Percentiles rank a stretch among this genome's conserved stretches.
Evolutionary conservation across 2,329 filamentous ascomycete species (phyloP).

Genomic region (Furcasterigmium sp.): DNA sequence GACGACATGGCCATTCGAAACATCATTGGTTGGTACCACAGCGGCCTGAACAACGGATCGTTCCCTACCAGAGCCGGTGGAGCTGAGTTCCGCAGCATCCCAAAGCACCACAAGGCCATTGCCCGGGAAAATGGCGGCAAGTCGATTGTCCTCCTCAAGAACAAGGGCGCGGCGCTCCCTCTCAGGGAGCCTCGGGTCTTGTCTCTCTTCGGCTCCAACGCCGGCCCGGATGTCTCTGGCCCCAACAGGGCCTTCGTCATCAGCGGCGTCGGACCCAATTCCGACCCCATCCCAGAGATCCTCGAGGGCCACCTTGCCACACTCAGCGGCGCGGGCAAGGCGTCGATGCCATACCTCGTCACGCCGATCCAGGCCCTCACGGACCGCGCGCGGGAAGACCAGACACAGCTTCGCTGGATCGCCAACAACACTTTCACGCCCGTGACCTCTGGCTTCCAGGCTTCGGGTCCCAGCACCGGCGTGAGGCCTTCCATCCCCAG

Average conservation of each 20-base stretch:
- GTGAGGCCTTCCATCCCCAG: too few relatives aligned
- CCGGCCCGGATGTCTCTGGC: constrained; percentile 67
- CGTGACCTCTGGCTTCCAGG: constrained; percentile 56
- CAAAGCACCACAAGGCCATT: too few relatives aligned
- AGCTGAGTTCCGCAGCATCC: too few relatives aligned
- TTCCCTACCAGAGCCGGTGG: too few relatives aligned
- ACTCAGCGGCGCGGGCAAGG: constrained; percentile 73
- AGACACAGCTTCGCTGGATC: constrained; percentile 58
- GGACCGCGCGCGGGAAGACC: constrained; percentile 54
- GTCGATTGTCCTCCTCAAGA: constrained; percentile 92
- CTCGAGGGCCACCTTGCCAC: constrained; percentile 63
- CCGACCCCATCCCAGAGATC: too few relatives aligned
- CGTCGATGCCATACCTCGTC: constrained; percentile 70
- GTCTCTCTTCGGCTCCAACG: constrained; percentile 77
- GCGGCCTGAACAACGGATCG: too few relatives aligned
- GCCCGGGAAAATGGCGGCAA: too few relatives aligned
- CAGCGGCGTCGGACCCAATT: constrained; percentile 56
- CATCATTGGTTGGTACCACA: too few relatives aligned
- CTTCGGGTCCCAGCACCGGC: constrained; percentile 60
- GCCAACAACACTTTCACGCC: constrained; percentile 58
- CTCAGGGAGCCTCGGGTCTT: constrained; percentile 73
- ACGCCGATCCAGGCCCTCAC: constrained; percentile 69
- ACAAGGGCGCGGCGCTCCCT: constrained; percentile 63
- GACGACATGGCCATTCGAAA: too few relatives aligned
- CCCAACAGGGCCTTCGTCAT: constrained; percentile 87